A percentile compares a stretch with the other conserved stretches of the same genome.
These are phyloP conservation scores for Cercophora samala DNA, from an alignment of 495 filamentous ascomycete species.

Conservation along the genomic window DNA sequence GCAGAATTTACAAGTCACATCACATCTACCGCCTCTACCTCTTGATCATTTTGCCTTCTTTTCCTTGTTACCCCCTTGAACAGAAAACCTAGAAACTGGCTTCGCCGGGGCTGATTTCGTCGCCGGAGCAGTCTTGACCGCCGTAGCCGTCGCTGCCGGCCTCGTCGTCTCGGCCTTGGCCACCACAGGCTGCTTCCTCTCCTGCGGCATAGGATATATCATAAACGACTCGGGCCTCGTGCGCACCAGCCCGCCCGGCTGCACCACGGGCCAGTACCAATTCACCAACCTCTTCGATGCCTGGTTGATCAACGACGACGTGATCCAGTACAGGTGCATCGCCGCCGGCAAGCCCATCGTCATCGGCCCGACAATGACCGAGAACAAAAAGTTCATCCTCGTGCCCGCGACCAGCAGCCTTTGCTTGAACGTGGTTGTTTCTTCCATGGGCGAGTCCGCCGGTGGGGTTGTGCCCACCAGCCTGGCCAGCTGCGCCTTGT, in stretches of 20 bases:
- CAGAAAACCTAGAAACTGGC: neutral
- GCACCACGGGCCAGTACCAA: neutral
- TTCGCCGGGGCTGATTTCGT: neutral
- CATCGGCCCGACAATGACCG: slow-evolving; percentile 44
- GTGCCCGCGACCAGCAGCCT: neutral
- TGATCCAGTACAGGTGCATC: slow-evolving; percentile 71
- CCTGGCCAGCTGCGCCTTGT: slow-evolving; percentile 13
- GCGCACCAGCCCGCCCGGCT: neutral
- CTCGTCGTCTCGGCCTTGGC: too few relatives aligned
- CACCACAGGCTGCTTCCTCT: neutral
- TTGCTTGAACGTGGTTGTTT: neutral
- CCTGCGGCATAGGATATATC: neutral
- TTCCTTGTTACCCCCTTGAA: neutral
- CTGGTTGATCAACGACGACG: slow-evolving; percentile 34
- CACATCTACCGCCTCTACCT: neutral
- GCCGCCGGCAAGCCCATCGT: slow-evolving; percentile 57
- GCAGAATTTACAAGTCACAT: neutral
- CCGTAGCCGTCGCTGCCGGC: too few relatives aligned
- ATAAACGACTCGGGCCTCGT: neutral
- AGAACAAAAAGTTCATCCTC: slow-evolving; percentile 24
- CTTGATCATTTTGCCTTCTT: neutral
- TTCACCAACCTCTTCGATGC: neutral
- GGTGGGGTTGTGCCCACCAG: neutral
- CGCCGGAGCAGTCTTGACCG: neutral
- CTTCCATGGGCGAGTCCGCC: too few relatives aligned